Evolutionary conservation across 768 basidiomycete species (phyloP), one percentile per base, ranked within the genome.

Genomic region (Lactarius akahatsu): DNA sequence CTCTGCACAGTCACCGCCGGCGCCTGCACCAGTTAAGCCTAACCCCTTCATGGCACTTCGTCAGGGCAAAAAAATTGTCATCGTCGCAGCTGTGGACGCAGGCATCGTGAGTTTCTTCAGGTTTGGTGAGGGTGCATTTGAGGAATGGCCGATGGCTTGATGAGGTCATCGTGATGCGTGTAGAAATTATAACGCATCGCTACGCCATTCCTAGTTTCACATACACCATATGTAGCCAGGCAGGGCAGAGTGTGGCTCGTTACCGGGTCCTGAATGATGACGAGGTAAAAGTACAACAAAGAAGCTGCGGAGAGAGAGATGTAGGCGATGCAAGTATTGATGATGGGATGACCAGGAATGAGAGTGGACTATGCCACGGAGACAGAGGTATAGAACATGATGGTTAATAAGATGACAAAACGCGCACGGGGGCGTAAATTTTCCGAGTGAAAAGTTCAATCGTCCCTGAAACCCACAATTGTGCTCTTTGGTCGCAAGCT

Each of bases 41-140:
- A 89, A 95, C 71, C 90, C 93, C 0, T 96, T 96, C 72, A 83
- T 86, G 68, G 84, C 85, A 5, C 79, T 98, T 67, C 92, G 96
- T 71, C 84, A 86, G 34, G 96, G 96, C 0, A 91, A 88, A 74
- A 92, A 92, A 73, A 88, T 81, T 10, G 79, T 96, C 61, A 81
- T 98, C 40, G 83, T 98, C 57, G 96, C 95, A 1, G 92, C 85
- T 2, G 94, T 96, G 5, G 95, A 97, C 76, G 83, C 86, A 2
- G 94, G 96, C 10, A 94, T 84, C 69, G 89, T 89, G 52, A 90
- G 91, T 70, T 96, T 97, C 80, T 91, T 94, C 77, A 80, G 91
- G 61, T 94, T 98, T 70, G 88, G 90, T 8, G 83, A 94, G 73
- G 92, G 93, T 0, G 86, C 81, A 10, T 98, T 98, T 74, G 86